phyloP scores from a whole-genome alignment of 345 rosid species.

The Populus ilicifolia region DNA sequence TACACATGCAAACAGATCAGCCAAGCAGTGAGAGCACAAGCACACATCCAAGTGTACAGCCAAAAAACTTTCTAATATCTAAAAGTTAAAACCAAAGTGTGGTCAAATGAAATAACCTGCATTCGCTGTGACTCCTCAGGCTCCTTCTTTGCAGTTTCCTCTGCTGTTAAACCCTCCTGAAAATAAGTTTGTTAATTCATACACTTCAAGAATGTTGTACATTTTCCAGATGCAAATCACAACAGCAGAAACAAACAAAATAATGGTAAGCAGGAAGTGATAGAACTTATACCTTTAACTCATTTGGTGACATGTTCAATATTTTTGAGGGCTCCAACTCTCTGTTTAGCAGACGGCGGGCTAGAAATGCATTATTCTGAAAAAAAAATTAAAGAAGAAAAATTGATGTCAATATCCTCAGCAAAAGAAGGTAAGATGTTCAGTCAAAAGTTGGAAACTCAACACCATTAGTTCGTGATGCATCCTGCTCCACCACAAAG shows the following conservation, averaged over 20 bases:
- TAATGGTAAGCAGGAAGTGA: not conserved
- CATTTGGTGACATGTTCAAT: constrained; percentile 82
- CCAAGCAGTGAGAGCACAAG: not conserved
- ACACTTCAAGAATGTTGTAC: not conserved
- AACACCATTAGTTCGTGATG: not conserved
- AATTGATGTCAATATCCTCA: not conserved
- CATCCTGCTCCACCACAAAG: not conserved
- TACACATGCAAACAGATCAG: not conserved
- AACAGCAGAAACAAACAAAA: not conserved
- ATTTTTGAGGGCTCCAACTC: constrained; percentile 81
- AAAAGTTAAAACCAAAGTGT: not conserved
- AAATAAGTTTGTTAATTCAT: constrained; percentile 11
- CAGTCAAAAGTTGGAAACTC: not conserved
- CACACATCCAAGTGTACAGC: not conserved
- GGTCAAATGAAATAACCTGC: constrained; percentile 50
- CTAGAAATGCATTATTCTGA: constrained; percentile 56
- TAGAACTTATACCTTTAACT: constrained; percentile 58
- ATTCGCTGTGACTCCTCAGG: constrained; percentile 77
- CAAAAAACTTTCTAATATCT: not conserved
- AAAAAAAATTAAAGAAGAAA: not conserved
- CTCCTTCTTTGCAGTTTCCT: constrained; percentile 71
- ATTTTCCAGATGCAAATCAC: not conserved
- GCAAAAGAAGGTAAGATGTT: not conserved
- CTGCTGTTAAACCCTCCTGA: constrained; percentile 90
- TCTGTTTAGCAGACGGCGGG: constrained; percentile 70